Evolutionary conservation across 1,284 basidiomycete species (phyloP).

Genomic region (Athelia psychrophila): DNA sequence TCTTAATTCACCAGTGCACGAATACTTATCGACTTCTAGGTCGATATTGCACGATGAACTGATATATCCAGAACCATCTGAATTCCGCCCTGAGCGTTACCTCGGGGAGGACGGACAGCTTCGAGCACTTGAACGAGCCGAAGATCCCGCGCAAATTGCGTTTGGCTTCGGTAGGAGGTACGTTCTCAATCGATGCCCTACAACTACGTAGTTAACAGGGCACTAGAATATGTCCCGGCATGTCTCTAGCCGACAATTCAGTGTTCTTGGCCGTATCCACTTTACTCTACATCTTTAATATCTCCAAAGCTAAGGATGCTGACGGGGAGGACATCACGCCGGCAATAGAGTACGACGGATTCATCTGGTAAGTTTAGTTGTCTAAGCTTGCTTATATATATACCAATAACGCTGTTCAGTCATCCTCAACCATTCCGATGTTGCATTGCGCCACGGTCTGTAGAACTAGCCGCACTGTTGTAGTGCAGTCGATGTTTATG

Average conservation of each 20-base stretch:
- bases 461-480: no score
- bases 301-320: conserved; percentile 8
- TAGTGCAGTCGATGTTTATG: no score
- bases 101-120: conserved; percentile 4
- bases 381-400: no score
- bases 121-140: not conserved
- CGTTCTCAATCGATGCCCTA: not conserved
- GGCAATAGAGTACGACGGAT: conserved; percentile 5
- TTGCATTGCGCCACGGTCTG: no score
- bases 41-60: conserved; percentile 12
- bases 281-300: conserved; percentile 9
- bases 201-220: not conserved
- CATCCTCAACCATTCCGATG: no score
- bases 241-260: conserved; percentile 10
- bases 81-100: conserved; percentile 14
- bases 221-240: conserved; percentile 11
- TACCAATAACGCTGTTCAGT: no score
- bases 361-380: not conserved
- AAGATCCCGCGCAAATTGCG: conserved; percentile 1
- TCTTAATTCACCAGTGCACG: not conserved
- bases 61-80: conserved; percentile 10
- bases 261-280: conserved; percentile 9
- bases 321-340: conserved; percentile 12
- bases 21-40: conserved; percentile 2
- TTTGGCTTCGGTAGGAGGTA: conserved; percentile 7